Evolutionary conservation across 2,329 filamentous ascomycete species (phyloP).

Genomic region (Furcasterigmium sp.): DNA sequence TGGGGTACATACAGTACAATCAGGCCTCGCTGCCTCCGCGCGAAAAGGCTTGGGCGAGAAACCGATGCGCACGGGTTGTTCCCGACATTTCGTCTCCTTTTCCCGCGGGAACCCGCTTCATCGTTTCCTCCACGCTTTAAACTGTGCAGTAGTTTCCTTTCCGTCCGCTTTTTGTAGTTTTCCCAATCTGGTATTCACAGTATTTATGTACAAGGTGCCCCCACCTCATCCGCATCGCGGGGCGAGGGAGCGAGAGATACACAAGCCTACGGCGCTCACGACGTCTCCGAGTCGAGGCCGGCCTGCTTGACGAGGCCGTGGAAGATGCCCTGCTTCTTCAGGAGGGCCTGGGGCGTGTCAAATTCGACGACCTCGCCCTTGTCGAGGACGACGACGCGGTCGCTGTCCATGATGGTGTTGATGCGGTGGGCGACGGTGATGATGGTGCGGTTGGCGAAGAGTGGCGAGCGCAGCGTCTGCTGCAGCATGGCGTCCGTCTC

Average conservation of each 20-base stretch:
- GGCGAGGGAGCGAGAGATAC: too few species aligned
- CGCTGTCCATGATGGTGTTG: constrained; percentile 87
- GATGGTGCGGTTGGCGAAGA: constrained; percentile 89
- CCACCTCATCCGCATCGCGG: too few species aligned
- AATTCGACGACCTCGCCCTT: constrained; percentile 89
- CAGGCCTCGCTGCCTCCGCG: too few species aligned
- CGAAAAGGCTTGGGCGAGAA: too few species aligned
- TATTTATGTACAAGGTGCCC: not conserved
- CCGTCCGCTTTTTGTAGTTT: not conserved
- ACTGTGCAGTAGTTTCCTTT: too few species aligned
- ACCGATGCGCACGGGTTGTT: too few species aligned
- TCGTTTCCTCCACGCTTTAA: too few species aligned
- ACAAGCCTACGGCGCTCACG: constrained; percentile 4
- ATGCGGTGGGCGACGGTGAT: constrained; percentile 98
- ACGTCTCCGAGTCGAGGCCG: constrained; percentile 55
- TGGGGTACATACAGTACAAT: too few species aligned
- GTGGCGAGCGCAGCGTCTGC: constrained; percentile 54
- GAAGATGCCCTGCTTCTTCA: constrained; percentile 74
- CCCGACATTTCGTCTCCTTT: not conserved
- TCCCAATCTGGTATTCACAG: not conserved
- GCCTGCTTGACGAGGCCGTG: constrained; percentile 90
- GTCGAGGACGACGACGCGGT: constrained; percentile 91
- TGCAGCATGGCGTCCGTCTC: constrained; percentile 65
- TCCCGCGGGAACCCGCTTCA: not conserved
- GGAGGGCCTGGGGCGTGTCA: constrained; percentile 74